phyloP scores from a whole-genome alignment of 495 filamentous ascomycete species.

The Massariosphaeria phaeospora region DNA sequence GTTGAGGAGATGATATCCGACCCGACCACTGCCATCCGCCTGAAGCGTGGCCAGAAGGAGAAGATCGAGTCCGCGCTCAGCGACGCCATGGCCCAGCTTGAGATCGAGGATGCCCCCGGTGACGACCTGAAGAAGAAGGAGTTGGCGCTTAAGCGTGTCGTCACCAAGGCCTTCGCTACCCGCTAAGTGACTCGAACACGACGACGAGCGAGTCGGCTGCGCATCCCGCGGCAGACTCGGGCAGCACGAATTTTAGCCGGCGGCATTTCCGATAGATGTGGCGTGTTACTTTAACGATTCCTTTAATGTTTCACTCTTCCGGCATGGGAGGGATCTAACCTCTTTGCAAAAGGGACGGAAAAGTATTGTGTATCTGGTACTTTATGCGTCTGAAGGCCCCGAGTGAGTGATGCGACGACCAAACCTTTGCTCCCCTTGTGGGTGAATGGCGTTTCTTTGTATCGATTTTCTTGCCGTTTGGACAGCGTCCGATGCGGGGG shows the following conservation, averaged over 20 bases:
- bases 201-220: neutral
- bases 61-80: constrained; percentile 94
- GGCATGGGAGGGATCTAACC: neutral
- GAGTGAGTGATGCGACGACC: constrained; percentile 14
- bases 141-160: constrained; percentile 91
- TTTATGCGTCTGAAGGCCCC: constrained; percentile 15
- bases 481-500: neutral
- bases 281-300: constrained; percentile 4
- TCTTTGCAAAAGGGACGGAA: constrained; percentile 12
- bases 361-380: constrained; percentile 24
- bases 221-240: neutral
- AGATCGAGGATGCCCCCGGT: constrained; percentile 78
- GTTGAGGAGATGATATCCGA: constrained; percentile 98
- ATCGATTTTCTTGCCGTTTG: constrained; percentile 5
- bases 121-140: constrained; percentile 99
- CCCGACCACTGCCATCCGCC: constrained; percentile 89
- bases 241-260: neutral
- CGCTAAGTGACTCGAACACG: constrained; percentile 51
- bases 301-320: neutral
- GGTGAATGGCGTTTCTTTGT: constrained; percentile 1
- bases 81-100: constrained; percentile 81
- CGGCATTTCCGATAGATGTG: constrained; percentile 22
- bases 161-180: constrained; percentile 94
- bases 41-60: constrained; percentile 98
- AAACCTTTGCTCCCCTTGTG: neutral